These are phyloP conservation scores for Candida caryicola DNA, from an alignment of 805 yeast genomes.

Conservation along the genomic window DNA sequence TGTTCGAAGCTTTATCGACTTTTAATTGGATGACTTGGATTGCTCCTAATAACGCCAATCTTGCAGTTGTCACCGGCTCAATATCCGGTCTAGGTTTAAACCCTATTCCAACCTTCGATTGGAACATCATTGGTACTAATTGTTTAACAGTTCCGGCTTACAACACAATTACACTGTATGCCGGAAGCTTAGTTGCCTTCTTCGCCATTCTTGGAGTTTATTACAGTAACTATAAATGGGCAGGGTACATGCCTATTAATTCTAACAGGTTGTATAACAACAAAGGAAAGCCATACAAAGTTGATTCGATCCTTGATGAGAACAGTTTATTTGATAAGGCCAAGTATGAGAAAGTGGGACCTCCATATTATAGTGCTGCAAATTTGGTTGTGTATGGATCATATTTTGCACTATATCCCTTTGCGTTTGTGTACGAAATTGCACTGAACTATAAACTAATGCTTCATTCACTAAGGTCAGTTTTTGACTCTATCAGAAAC, in stretches of 20 bases:
- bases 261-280: conserved; percentile 21
- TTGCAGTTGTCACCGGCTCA: conserved; percentile 25
- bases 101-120: conserved; percentile 31
- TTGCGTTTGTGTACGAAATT: conserved; percentile 13
- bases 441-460: conserved; percentile 3
- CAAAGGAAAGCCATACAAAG: conserved; percentile 21
- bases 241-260: conserved; percentile 28
- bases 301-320: conserved; percentile 7
- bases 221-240: conserved; percentile 28
- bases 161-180: conserved; percentile 19
- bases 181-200: conserved; percentile 23
- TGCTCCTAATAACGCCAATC: conserved; percentile 20
- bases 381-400: conserved; percentile 22
- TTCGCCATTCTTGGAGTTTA: conserved; percentile 26
- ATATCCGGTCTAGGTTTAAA: conserved; percentile 27
- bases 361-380: conserved; percentile 23
- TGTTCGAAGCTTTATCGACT: conserved; percentile 22
- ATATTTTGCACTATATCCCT: conserved; percentile 27
- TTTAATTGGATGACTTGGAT: conserved; percentile 35
- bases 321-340: conserved; percentile 12
- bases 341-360: conserved; percentile 18
- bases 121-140: conserved; percentile 19
- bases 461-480: conserved; percentile 9
- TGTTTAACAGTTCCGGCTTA: conserved; percentile 23
- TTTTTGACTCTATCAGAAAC: conserved; percentile 10